Evolutionary conservation across 352 stramenopile genomes (phyloP), one percentile per base, ranked within the genome.

Genomic region (Phytophthora colocasiae): DNA sequence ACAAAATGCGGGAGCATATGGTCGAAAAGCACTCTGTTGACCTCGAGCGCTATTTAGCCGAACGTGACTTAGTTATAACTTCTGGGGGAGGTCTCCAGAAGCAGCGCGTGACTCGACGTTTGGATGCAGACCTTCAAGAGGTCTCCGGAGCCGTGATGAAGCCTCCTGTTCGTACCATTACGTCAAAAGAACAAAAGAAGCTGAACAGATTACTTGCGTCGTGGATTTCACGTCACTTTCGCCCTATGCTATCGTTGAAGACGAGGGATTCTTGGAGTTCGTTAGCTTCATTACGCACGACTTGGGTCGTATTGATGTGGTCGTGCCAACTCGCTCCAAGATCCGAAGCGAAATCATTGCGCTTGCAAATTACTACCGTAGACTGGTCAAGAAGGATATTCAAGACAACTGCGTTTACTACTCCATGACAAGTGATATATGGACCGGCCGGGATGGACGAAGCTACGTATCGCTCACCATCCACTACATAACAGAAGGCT

Each of bases 401-500:
- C n/a, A n/a, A n/a, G 47, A 27, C 26, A 66, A 4, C 31, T 68
- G 60, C 36, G 1, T 19, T 4, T 68, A 52, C 19, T 68, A 34
- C 26, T 69, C 60, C 1, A 6, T 58, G 2, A 62, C 51, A 6
- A 53, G 43, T 39, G 60, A 68, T 44, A 68, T 58, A 4, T 68
- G 43, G 60, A 68, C 50, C 44, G 32, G 22, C 1, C 1, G 60
- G n/a, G 40, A 62, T 17, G 45, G 8, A 2, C 24, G 45, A 7
- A 68, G 60, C 29, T 58, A 66, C 15, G 58, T 66, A 22, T 58
- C 58, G 15, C 38, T 53, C 8, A 68, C 50, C 1, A 44, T 68
- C 38, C 60, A 68, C 38, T 68, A 58, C 15, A 27, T 62, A 5
- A 34, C 6, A 1, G 22, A 58, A 4, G 14, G 7, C 1, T 62